Evolutionary conservation across 768 basidiomycete genomes (phyloP).

Genomic region (Pleurotus giganteus): DNA sequence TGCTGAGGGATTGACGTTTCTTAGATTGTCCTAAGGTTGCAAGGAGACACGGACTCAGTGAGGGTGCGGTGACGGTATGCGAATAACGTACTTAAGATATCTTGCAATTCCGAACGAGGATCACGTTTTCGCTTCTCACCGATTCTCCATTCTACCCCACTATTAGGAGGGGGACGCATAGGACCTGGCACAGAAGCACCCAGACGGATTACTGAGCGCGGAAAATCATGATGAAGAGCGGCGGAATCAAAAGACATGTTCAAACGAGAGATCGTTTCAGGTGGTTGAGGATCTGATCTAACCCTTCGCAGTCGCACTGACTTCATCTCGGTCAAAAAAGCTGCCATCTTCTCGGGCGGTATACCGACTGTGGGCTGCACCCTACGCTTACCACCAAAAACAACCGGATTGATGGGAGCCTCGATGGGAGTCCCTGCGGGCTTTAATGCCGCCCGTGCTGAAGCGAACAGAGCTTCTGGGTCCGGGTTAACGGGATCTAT

Average conservation of each 20-base stretch:
- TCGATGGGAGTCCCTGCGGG: constrained; percentile 56
- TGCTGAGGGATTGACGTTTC: constrained; percentile 36
- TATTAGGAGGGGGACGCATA: constrained; percentile 1
- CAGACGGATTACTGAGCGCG: background rate
- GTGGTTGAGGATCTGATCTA: constrained; percentile 19
- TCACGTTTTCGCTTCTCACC: constrained; percentile 38
- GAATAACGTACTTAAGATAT: constrained; percentile 30
- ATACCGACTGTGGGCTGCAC: constrained; percentile 73
- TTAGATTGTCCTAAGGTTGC: constrained; percentile 18
- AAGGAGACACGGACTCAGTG: background rate
- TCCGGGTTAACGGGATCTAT: constrained; percentile 21
- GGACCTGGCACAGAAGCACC: constrained; percentile 8
- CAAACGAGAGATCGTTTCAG: background rate
- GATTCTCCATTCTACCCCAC: constrained; percentile 11
- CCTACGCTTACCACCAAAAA: constrained; percentile 32
- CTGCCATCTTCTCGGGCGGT: constrained; percentile 79
- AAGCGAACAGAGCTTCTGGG: constrained; percentile 44
- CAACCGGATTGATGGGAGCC: constrained; percentile 59
- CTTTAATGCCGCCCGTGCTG: constrained; percentile 67
- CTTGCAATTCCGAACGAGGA: constrained; percentile 22
- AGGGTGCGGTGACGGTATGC: background rate
- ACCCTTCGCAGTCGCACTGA: constrained; percentile 66
- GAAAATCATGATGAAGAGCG: background rate
- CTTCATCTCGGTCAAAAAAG: constrained; percentile 79
- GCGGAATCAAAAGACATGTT: constrained; percentile 9